Conservation (phyloP, 441 rosid genomes). For the Populus tomentosa region DNA sequence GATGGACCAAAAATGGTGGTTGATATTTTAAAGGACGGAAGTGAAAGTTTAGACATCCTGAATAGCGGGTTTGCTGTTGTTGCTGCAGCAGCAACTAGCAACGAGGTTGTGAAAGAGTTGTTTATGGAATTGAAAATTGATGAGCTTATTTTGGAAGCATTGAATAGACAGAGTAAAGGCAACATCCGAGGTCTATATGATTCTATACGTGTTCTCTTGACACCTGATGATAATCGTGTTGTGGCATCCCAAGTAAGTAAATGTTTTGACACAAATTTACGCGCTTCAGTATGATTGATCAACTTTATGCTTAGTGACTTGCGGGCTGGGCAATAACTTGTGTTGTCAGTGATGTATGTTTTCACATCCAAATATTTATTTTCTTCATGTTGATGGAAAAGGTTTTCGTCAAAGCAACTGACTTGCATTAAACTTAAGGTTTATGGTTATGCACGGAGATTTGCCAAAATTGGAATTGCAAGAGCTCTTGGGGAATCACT, state of each 20-base stretch:
- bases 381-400: neutral
- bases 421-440: slow-evolving; percentile 46
- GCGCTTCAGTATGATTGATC: neutral
- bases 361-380: slow-evolving; percentile 1
- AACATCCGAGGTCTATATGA: slow-evolving; percentile 56
- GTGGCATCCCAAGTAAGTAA: slow-evolving; percentile 90
- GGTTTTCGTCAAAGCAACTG: slow-evolving; percentile 6
- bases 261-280: neutral
- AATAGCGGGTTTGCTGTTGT: slow-evolving; percentile 60
- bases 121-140: slow-evolving; percentile 84
- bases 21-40: slow-evolving; percentile 39
- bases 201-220: slow-evolving; percentile 64
- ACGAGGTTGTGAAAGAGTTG: slow-evolving; percentile 70
- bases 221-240: slow-evolving; percentile 89
- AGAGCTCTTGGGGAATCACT: slow-evolving; percentile 66
- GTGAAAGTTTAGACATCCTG: slow-evolving; percentile 42
- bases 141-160: slow-evolving; percentile 60
- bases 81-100: slow-evolving; percentile 76
- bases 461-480: slow-evolving; percentile 79
- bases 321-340: neutral
- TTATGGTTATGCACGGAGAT: slow-evolving; percentile 84
- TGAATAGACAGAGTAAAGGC: slow-evolving; percentile 38
- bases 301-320: neutral
- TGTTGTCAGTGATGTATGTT: neutral
- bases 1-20: slow-evolving; percentile 53